Evolutionary conservation across 2,329 filamentous ascomycete genomes (phyloP).

Genomic region (Diplodia corticola): DNA sequence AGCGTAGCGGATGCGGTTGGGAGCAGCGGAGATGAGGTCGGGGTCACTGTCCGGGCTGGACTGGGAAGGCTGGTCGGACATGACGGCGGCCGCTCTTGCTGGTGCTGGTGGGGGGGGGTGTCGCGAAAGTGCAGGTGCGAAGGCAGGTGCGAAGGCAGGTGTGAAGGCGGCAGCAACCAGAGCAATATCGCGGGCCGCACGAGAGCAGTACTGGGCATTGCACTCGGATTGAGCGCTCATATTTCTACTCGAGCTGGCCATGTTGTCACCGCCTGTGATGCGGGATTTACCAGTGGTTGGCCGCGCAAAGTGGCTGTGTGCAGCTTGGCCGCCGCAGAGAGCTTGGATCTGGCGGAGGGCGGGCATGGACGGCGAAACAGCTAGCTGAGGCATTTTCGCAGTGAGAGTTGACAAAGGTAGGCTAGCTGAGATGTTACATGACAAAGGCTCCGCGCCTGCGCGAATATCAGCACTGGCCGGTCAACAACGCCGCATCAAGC

Average conservation of each 20-base stretch:
- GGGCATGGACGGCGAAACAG: conserved; percentile 2
- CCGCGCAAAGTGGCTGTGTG: neutral
- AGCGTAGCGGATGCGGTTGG: conserved; percentile 32
- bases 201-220: neutral
- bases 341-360: neutral
- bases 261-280: conserved; percentile 1
- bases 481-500: neutral
- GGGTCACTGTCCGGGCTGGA: neutral
- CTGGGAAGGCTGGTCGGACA: neutral
- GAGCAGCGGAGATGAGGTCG: conserved; percentile 2
- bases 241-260: neutral
- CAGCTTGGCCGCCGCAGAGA: no score
- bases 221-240: neutral
- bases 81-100: neutral
- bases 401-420: conserved; percentile 5
- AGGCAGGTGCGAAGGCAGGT: neutral
- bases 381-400: conserved; percentile 10
- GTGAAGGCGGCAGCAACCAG: neutral
- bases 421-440: conserved; percentile 16
- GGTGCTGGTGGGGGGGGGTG: neutral
- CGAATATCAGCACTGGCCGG: neutral
- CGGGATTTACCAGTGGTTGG: neutral
- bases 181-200: neutral
- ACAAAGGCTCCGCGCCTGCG: neutral
- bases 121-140: neutral